Evolutionary conservation across 148 eudicot species (phyloP), one percentile per base, ranked within the genome.

Genomic region (Amaranthus cruentus): DNA sequence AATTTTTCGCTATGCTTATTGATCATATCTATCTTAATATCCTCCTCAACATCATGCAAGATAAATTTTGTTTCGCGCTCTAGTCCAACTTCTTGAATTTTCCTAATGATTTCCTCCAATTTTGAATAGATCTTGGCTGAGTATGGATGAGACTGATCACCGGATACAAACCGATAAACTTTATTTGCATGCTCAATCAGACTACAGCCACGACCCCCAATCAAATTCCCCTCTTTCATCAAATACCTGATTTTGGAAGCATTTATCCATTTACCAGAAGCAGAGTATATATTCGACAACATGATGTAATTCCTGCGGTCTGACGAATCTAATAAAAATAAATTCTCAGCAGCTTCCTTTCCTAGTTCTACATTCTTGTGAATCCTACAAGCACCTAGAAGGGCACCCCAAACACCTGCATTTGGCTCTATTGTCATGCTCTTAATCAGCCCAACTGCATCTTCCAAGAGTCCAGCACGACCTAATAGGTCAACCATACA

Each of bases 401-500:
- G 76, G 9, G 86, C 81, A 21, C 86, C 86, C 88, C 88, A 85
- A 55, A 85, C 74, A 18, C 82, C 84, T 64, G 81, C 53, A 64
- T 81, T 85, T 52, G 86, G 84, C 73, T 74, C 72, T 79, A 85
- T 74, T 60, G 88, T 83, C 88, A 83, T 83, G 59, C 70, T 83
- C 70, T 62, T 62, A 44, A 83, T 76, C 64, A 85, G 60, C 38
- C 6, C 53, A 76, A 64, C 42, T 7, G 88, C 88, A 55, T 79
- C 84, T 28, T 79, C 60, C 62, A 85, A 48, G 12, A 47, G 54
- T 58, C 86, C 86, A 64, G 75, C 73, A 61, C 86, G 85, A 3
- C 88, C 88, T 49, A 83, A 71, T 46, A 85, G 78, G 69, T 83
- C 88, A 71, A 85, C 84, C 73, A 81, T 79, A 56, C 88, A 83